Conservation (phyloP, 805 yeast species). For the Clavispora phyllophila region DNA sequence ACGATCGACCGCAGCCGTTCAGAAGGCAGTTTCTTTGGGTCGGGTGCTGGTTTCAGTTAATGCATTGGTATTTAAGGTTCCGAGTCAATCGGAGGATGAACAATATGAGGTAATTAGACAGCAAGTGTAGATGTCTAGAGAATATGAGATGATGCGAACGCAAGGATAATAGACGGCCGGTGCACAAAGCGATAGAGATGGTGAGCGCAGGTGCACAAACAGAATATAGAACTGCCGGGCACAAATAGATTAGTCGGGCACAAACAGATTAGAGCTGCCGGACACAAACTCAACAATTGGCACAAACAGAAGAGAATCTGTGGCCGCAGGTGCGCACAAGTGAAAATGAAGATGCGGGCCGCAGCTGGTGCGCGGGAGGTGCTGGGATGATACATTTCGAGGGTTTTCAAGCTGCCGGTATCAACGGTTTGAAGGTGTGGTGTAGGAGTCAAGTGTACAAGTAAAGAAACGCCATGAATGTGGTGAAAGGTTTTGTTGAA, state of each 20-base stretch:
- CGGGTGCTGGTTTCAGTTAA: constrained; percentile 1
- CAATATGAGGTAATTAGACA: neutral
- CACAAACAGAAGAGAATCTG: too few species aligned
- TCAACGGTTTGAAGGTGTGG: constrained; percentile 88
- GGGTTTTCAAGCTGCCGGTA: constrained; percentile 88
- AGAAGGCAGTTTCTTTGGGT: constrained; percentile 5
- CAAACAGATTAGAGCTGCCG: too few species aligned
- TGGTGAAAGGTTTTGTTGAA: constrained; percentile 82
- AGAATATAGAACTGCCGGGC: too few species aligned
- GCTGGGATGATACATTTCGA: too few species aligned
- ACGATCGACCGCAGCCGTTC: constrained; percentile 15
- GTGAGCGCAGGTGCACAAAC: neutral
- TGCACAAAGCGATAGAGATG: too few species aligned
- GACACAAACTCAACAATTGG: too few species aligned
- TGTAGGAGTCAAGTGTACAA: constrained; percentile 87
- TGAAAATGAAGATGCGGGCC: too few species aligned
- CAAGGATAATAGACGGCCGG: too few species aligned
- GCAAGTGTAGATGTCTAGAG: neutral
- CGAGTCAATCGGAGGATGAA: neutral
- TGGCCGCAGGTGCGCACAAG: too few species aligned
- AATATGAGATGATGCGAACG: too few species aligned
- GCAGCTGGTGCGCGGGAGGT: too few species aligned
- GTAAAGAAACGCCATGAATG: constrained; percentile 92
- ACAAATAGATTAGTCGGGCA: too few species aligned
- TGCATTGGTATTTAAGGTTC: neutral